These are phyloP conservation scores for Hypholoma fasciculare DNA, from an alignment of 768 basidiomycete species.

Conservation along the genomic window DNA sequence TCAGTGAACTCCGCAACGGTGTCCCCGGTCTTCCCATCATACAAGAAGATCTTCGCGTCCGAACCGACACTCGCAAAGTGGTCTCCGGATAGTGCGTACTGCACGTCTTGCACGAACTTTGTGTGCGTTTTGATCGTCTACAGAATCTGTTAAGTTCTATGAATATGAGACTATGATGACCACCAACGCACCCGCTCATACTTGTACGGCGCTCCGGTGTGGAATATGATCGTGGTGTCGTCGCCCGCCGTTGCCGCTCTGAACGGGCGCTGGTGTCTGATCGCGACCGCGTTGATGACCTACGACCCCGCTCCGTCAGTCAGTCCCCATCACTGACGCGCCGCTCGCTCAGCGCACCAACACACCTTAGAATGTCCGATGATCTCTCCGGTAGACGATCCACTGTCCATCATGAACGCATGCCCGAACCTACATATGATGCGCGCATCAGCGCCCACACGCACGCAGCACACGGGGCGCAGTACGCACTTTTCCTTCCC, in stretches of 20 bases:
- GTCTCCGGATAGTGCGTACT: constrained; percentile 79
- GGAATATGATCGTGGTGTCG: constrained; percentile 78
- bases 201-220: constrained; percentile 88
- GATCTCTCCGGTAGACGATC: constrained; percentile 86
- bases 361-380: constrained; percentile 84
- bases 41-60: constrained; percentile 84
- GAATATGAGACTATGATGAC: neutral
- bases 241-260: constrained; percentile 88
- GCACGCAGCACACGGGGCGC: neutral
- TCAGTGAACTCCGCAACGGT: constrained; percentile 68
- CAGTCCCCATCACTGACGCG: neutral
- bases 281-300: constrained; percentile 86
- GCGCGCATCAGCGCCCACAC: neutral
- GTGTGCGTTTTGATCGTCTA: constrained; percentile 87
- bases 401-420: constrained; percentile 82
- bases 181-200: constrained; percentile 67
- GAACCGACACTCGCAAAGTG: constrained; percentile 88
- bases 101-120: constrained; percentile 90
- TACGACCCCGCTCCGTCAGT: constrained; percentile 25
- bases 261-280: constrained; percentile 88
- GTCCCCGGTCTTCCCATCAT: constrained; percentile 89
- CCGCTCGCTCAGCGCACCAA: neutral
- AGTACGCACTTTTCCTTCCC: constrained; percentile 77
- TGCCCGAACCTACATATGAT: constrained; percentile 65
- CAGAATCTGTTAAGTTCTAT: neutral